Base-by-base conservation (phyloP, 2,329 filamentous ascomycete species). In the Arthrobotrys conoides region DNA sequence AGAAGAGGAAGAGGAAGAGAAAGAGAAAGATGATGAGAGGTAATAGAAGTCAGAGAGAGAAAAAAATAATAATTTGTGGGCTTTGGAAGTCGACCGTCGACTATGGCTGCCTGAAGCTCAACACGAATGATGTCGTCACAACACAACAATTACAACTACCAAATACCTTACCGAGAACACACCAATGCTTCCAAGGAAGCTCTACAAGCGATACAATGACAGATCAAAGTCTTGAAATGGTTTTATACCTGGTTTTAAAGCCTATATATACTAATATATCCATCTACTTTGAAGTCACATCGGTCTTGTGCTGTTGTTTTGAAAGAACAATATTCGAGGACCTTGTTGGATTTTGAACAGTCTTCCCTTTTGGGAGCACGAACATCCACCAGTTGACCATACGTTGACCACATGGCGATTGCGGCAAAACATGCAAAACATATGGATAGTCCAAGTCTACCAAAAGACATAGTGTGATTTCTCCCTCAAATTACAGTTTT, bases 281-380 rank as follows among this genome's bases (percentile, higher is more conserved):
- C 2, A 4, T 12, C 10, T 27, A 14, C 8, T 51, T 27, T 6
- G 20, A 24, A 3, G 20, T 5, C 20, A 9, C 18, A 18, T 9
- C 44, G 9, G 1, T 18, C 8, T 18, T 3, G n/a, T 20, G 14
- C n/a, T 55, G 12, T 33, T 30, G 27, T 36, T 55, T n/a, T 18
- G 8, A 33, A 55, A 18, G 48, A 16, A 5, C n/a, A n/a, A n/a
- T n/a, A n/a, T 14, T 30, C 9, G 24, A 14, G 33, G 18, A 38
- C 9, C 18, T 38, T 59, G 53, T 59, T 59, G 53, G 30, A 59
- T 59, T 59, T 59, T 59, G 53, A 38, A 38, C 1, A 16, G 16
- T 20, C 30, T 59, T 59, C 53, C 27, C 0, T 12, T 59, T 59
- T 59, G 8, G 27, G 51, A 18, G 51, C 2, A 46, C 16, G 44